These are phyloP conservation scores for Prunus armeniaca DNA, from an alignment of 306 rosid species.

Conservation along the genomic window DNA sequence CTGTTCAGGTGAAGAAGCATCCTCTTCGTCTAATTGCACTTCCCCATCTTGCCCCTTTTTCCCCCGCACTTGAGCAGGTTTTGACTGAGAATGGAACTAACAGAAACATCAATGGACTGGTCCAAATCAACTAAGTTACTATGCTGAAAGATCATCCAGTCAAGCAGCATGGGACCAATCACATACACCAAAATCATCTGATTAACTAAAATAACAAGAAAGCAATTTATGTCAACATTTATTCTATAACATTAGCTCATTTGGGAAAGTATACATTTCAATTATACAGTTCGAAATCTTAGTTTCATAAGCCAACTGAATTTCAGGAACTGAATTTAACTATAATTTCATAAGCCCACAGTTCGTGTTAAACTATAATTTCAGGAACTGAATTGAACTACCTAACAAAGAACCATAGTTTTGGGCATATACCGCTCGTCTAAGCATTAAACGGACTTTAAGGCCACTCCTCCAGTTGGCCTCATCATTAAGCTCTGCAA, in stretches of 20 bases:
- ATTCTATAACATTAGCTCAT: background rate
- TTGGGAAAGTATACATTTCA: background rate
- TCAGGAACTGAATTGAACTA: background rate
- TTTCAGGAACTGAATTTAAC: too few relatives aligned
- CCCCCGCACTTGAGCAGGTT: conserved; percentile 60
- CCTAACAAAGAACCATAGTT: background rate
- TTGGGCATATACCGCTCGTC: conserved; percentile 49
- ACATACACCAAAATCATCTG: background rate
- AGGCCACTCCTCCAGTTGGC: conserved; percentile 95
- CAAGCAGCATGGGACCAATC: background rate
- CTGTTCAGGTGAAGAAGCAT: conserved; percentile 54
- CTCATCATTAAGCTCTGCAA: conserved; percentile 81
- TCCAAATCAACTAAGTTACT: background rate
- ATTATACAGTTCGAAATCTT: background rate
- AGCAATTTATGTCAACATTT: background rate
- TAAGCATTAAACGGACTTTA: conserved; percentile 78
- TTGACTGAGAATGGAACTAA: conserved; percentile 49
- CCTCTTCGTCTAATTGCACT: conserved; percentile 61
- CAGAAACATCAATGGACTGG: conserved; percentile 18
- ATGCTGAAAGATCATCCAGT: background rate
- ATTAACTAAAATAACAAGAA: background rate
- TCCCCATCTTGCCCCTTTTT: conserved; percentile 82
- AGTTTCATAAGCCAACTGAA: background rate
- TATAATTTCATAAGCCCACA: background rate
- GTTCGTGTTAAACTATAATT: background rate